These are phyloP conservation scores for Astraeus odoratus DNA, from an alignment of 768 basidiomycete species.

Conservation along the genomic window DNA sequence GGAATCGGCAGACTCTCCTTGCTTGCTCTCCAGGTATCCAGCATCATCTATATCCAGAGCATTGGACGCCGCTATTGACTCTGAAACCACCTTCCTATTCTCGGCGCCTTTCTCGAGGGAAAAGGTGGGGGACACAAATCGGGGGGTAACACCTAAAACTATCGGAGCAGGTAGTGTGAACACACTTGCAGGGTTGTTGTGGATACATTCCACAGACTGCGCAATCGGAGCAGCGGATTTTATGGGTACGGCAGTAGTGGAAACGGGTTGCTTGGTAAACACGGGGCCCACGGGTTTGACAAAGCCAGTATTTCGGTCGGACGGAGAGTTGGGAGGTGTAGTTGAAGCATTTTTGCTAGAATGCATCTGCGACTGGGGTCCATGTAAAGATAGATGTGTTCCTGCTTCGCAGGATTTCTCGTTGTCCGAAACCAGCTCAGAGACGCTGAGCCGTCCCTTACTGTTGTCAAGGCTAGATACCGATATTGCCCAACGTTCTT, in stretches of 20 bases:
- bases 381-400: constrained; percentile 15
- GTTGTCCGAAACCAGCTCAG: constrained; percentile 48
- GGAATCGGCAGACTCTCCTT: constrained; percentile 23
- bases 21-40: too few species aligned
- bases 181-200: constrained; percentile 30
- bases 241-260: constrained; percentile 21
- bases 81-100: neutral
- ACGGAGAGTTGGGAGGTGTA: constrained; percentile 54
- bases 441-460: constrained; percentile 45
- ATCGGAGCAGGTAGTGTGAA: constrained; percentile 41
- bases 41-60: constrained; percentile 2
- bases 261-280: constrained; percentile 48
- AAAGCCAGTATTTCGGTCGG: constrained; percentile 18
- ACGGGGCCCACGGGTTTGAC: constrained; percentile 39
- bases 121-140: constrained; percentile 22
- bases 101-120: neutral
- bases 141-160: constrained; percentile 38
- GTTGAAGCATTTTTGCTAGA: constrained; percentile 38
- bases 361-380: constrained; percentile 5
- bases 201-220: constrained; percentile 24
- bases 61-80: neutral
- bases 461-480: constrained; percentile 3
- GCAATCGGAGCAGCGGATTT: constrained; percentile 4
- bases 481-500: neutral
- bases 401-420: constrained; percentile 12